Evolutionary conservation across 1,284 basidiomycete genomes (phyloP), one percentile per base, ranked within the genome.

Genomic region (Fomitopsis betulina): DNA sequence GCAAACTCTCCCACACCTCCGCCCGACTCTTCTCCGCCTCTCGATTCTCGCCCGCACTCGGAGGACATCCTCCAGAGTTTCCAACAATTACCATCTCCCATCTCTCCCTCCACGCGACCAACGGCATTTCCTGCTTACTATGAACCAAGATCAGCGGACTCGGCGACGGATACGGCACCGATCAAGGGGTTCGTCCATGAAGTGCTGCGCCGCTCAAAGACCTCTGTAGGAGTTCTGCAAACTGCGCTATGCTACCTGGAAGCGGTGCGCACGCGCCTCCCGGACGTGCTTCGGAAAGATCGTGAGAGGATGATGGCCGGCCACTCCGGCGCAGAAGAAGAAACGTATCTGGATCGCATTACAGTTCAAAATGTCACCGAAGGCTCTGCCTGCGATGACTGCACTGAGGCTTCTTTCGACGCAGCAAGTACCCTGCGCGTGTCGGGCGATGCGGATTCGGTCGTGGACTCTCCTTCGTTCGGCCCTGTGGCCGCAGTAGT

Each of bases 221-320:
- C 89, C 0, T 89, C 89, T 10, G 86, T 85, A 21, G 82, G 78
- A 49, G 86, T 91, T 15, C 76, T 92, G 6, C 89, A 92, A 69
- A 88, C 88, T 0, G 90, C 89, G 0, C 73, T 92, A 0, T 92
- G 89, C 69, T 92, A 91, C 65, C 74, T 92, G 27, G 87, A 91
- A 69, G 89, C 87, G 3, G 79, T 91, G 21, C 83, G 87, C 9
- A 65, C 73, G 25, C 88, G 84, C 71, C 72, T 91, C 4, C 83
- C 86, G 2, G 81, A 84, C 43, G 74, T 90, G 13, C 73, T 82
- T 59, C 73, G 68, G 3, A 75, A 78, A 65, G 86, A 88, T 62
- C 68, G 52, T 75, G 75, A 38, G 62, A 76, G 59, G 32, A 60
- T 61, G 39, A 57, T 60, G 8, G 76, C 75, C 2, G 65, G 72